Base-by-base conservation (phyloP, 306 rosid genomes). In the Vigna unguiculata region DNA sequence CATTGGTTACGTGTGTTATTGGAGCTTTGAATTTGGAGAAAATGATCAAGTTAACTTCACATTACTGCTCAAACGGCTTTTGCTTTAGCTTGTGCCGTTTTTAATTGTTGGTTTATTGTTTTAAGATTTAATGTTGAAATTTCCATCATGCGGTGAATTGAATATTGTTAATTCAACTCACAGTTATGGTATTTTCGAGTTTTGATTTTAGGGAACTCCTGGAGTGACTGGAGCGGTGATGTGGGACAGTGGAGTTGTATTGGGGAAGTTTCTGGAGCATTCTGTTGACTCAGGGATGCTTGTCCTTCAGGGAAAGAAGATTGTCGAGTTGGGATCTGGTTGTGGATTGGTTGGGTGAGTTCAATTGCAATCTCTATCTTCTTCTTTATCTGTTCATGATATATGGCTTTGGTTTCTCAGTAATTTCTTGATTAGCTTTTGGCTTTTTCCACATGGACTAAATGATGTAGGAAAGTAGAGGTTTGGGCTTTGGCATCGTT, bases 181-280 rank as follows among this genome's bases (percentile, higher is more conserved):
- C 53, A 60, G 73, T 75, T 81, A 49, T 79, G 46, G 54, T 46
- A 48, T 71, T 85, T 62, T 45, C 64, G 32, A 76, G 62, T 79
- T 71, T 63, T 69, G 53, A 78, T 76, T 86, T 60, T 45, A 91
- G 97, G 76, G 84, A 47, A 85, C 80, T 0, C 96, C 93, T 74
- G 97, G 97, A 60, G 97, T 92, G 14, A 92, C 97, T 51, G 97
- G 97, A 80, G 70, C 96, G 5, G 97, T 90, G 79, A 86, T 87
- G 92, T 93, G 97, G 97, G 97, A 93, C 84, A 93, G 93, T 84
- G 96, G 92, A 55, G 85, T 93, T 41, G 76, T 90, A 12, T 70
- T 90, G 83, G 93, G 90, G 8, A 90, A 93, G 91, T 93, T 93
- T 81, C 80, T 93, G 12, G 96, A 93, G 86, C 91, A 90, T 79